A percentile compares a stretch with the other conserved stretches of the same genome.
Evolutionary conservation across 2,329 filamentous ascomycete species (phyloP).

Genomic region (Xylaria sp.): DNA sequence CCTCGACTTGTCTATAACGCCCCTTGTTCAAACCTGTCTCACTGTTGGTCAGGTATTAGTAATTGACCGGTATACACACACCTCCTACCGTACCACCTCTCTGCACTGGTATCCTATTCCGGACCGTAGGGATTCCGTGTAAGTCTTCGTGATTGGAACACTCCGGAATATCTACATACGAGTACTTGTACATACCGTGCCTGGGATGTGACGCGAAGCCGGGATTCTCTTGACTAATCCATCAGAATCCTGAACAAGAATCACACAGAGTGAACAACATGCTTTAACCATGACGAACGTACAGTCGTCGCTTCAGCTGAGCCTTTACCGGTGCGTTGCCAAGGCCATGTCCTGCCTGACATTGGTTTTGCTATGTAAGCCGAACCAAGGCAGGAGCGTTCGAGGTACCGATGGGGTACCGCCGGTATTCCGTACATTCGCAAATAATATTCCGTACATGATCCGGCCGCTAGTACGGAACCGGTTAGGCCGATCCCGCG

Average conservation of each 20-base stretch:
- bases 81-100: too few relatives aligned
- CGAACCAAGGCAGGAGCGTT: background rate
- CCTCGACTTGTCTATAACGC: background rate
- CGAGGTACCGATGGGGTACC: background rate
- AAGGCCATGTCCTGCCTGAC: background rate
- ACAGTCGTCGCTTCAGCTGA: conserved; percentile 12
- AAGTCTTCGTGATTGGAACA: too few relatives aligned
- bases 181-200: too few relatives aligned
- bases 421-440: background rate
- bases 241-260: too few relatives aligned
- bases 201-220: too few relatives aligned
- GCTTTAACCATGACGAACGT: too few relatives aligned
- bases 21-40: background rate
- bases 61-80: conserved; percentile 3
- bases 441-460: background rate
- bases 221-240: too few relatives aligned
- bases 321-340: background rate
- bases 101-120: too few relatives aligned
- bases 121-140: too few relatives aligned
- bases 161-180: too few relatives aligned
- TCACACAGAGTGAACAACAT: too few relatives aligned
- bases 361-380: background rate
- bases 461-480: background rate
- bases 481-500: background rate
- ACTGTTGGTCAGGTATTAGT: conserved; percentile 9